Conservation (phyloP, 108 stramenopile species). For the Pseudonitzschia delicatissima region DNA sequence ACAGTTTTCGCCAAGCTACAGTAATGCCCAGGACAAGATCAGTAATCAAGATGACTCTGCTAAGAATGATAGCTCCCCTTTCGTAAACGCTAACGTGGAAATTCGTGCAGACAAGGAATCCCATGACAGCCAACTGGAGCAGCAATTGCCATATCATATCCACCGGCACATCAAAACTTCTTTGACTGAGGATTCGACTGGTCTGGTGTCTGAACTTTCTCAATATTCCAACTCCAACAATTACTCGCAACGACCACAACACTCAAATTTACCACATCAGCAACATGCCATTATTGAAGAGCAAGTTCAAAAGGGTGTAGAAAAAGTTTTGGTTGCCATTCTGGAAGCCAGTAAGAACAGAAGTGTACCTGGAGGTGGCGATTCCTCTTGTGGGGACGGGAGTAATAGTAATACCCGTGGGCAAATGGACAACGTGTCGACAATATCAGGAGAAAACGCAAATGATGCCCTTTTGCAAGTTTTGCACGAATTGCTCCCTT, state of each 20-base stretch:
- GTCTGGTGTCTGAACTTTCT: slow-evolving; percentile 25
- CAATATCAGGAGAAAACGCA: not conserved
- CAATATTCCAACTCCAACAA: slow-evolving; percentile 17
- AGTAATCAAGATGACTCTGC: not conserved
- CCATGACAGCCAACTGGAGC: not conserved
- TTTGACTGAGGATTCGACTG: slow-evolving; percentile 24
- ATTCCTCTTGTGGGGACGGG: not conserved
- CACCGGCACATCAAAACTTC: not conserved
- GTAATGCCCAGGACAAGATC: not conserved
- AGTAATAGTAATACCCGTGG: not conserved
- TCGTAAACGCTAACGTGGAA: too few species aligned
- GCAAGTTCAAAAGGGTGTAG: slow-evolving; percentile 50
- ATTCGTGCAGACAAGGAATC: too few species aligned
- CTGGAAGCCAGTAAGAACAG: slow-evolving; percentile 34
- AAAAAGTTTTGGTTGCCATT: slow-evolving; percentile 49
- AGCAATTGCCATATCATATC: not conserved
- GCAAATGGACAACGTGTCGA: not conserved
- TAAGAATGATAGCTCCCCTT: too few species aligned
- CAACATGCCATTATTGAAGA: slow-evolving; percentile 24
- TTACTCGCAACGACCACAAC: slow-evolving; percentile 1
- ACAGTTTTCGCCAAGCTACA: not conserved
- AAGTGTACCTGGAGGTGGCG: not conserved
- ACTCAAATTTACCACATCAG: not conserved
- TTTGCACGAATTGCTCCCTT: slow-evolving; percentile 31
- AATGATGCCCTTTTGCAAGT: slow-evolving; percentile 29